A percentile compares a stretch with the other conserved stretches of the same genome.
Conservation (phyloP, 2,329 filamentous ascomycete genomes). For the Pyrenophora teres region DNA sequence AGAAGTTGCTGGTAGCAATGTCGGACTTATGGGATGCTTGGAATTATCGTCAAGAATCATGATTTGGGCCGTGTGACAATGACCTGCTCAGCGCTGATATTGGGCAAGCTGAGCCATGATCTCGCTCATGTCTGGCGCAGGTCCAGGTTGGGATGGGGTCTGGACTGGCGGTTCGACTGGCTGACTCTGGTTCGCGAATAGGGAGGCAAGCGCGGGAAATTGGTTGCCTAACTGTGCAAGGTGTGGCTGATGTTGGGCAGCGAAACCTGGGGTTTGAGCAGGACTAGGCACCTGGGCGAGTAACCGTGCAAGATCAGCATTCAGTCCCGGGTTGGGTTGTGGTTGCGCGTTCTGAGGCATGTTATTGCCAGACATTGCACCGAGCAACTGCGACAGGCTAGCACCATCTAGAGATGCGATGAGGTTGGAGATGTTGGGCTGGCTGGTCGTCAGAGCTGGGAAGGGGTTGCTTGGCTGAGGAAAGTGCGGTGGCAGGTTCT, state of each 20-base stretch:
- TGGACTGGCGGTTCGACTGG: constrained; percentile 37
- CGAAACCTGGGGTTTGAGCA: constrained; percentile 31
- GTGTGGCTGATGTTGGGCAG: constrained; percentile 23
- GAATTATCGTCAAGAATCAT: constrained; percentile 3
- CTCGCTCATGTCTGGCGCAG: constrained; percentile 63
- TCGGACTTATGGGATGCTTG: constrained; percentile 5
- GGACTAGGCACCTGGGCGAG: constrained; percentile 42
- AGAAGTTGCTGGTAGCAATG: constrained; percentile 5
- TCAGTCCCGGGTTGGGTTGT: constrained; percentile 35
- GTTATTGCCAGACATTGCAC: constrained; percentile 56
- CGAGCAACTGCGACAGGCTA: constrained; percentile 71
- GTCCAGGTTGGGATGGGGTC: constrained; percentile 31
- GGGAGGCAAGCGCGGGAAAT: constrained; percentile 38
- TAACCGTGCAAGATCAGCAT: constrained; percentile 47
- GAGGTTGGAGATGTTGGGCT: constrained; percentile 63
- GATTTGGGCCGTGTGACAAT: background rate
- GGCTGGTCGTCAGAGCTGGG: constrained; percentile 37
- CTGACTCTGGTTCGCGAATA: constrained; percentile 33
- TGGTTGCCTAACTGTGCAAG: constrained; percentile 36
- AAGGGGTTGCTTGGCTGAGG: constrained; percentile 45
- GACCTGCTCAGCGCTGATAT: constrained; percentile 56
- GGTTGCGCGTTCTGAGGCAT: constrained; percentile 49
- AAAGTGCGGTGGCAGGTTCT: constrained; percentile 38
- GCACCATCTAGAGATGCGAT: constrained; percentile 71
- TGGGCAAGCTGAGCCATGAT: constrained; percentile 75